These are phyloP conservation scores for Ascochyta clinopodiicola DNA, from an alignment of 2,329 filamentous ascomycete genomes.

Conservation along the genomic window DNA sequence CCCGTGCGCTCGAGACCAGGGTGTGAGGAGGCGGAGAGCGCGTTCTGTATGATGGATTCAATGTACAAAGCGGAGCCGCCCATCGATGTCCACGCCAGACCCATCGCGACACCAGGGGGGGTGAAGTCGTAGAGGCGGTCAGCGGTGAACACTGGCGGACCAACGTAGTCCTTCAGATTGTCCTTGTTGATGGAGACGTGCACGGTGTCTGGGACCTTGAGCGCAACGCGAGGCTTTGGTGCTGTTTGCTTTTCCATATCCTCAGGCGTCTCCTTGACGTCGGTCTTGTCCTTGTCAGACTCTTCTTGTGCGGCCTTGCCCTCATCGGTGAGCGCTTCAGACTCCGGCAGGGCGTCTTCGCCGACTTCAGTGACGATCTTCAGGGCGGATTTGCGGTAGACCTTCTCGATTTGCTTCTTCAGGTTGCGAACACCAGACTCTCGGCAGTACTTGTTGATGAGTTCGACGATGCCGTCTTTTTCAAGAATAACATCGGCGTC, in stretches of 20 bases:
- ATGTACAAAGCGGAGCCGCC: conserved; percentile 96
- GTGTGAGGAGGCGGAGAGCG: conserved; percentile 74
- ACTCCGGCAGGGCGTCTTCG: conserved; percentile 80
- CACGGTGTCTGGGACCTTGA: conserved; percentile 85
- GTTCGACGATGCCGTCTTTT: conserved; percentile 87
- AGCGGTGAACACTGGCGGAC: conserved; percentile 92
- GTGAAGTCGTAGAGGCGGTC: conserved; percentile 94
- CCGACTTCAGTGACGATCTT: conserved; percentile 97
- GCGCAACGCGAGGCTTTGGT: conserved; percentile 72
- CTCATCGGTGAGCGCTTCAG: conserved; percentile 82
- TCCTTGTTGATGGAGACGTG: conserved; percentile 86
- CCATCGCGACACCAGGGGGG: conserved; percentile 95
- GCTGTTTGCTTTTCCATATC: conserved; percentile 66
- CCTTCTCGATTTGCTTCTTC: conserved; percentile 99
- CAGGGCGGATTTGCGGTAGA: conserved; percentile 94
- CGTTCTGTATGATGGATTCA: conserved; percentile 90
- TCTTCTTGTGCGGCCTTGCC: conserved; percentile 79
- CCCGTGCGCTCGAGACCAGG: conserved; percentile 89
- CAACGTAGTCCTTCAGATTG: conserved; percentile 95
- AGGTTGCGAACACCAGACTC: conserved; percentile 96
- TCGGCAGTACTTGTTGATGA: conserved; percentile 98
- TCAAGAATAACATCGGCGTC: conserved; percentile 88
- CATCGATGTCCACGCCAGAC: conserved; percentile 96
- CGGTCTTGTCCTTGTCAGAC: conserved; percentile 68
- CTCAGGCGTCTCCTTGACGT: conserved; percentile 67